phyloP scores from a whole-genome alignment of 2,329 filamentous ascomycete species.

The Blastomyces silverae region DNA sequence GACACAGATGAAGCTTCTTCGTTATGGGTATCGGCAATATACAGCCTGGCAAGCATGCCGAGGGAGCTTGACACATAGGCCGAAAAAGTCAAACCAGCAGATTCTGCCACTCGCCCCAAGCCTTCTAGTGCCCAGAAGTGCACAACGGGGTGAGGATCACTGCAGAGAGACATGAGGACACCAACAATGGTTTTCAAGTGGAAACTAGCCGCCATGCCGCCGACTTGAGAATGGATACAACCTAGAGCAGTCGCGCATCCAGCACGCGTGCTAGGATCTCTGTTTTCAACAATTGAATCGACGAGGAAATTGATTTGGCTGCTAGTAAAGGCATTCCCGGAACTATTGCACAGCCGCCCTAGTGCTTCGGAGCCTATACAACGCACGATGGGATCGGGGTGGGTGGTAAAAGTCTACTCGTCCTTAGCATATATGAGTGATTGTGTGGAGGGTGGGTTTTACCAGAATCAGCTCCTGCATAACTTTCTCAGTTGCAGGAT shows the following conservation, averaged over 20 bases:
- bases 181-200: conserved; percentile 97
- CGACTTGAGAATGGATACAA: conserved; percentile 88
- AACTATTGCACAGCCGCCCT: conserved; percentile 74
- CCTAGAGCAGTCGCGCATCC: conserved; percentile 92
- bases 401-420: conserved; percentile 61
- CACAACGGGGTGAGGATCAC: conserved; percentile 88
- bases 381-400: conserved; percentile 79
- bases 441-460: conserved; percentile 36
- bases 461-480: conserved; percentile 68
- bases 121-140: conserved; percentile 96
- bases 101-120: conserved; percentile 77
- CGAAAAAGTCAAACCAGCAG: conserved; percentile 85
- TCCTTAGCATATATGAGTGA: conserved; percentile 25
- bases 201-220: conserved; percentile 93
- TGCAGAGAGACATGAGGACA: conserved; percentile 94
- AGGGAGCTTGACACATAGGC: conserved; percentile 83
- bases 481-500: conserved; percentile 67
- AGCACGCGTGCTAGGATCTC: conserved; percentile 85
- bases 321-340: conserved; percentile 83
- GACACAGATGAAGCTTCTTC: conserved; percentile 70
- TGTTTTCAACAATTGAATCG: conserved; percentile 87
- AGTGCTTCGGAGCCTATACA: conserved; percentile 78
- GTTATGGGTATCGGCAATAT: conserved; percentile 86
- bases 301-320: conserved; percentile 84
- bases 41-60: conserved; percentile 89